These are phyloP conservation scores for Globisporangium perplexum DNA, from an alignment of 352 stramenopile species.

Conservation along the genomic window DNA sequence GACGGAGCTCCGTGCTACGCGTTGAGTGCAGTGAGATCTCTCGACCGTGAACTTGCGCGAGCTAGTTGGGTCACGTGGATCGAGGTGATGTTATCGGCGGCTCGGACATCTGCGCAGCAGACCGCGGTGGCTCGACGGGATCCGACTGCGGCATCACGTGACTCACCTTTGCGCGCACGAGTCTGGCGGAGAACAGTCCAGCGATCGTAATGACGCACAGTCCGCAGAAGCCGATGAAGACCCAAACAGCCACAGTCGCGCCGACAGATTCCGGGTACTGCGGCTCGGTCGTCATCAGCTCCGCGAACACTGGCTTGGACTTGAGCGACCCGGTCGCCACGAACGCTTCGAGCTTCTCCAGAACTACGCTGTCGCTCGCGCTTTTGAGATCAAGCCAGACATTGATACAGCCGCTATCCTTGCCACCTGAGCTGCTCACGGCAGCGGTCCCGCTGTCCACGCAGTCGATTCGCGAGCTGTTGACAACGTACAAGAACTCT, in stretches of 20 bases:
- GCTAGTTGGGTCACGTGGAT: slow-evolving; percentile 1
- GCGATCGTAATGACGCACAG: slow-evolving; percentile 22
- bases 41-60: too few relatives aligned
- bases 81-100: slow-evolving; percentile 3
- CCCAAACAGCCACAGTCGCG: slow-evolving; percentile 48
- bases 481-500: slow-evolving; percentile 50
- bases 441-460: slow-evolving; percentile 17
- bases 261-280: slow-evolving; percentile 35
- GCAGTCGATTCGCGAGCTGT: slow-evolving; percentile 30
- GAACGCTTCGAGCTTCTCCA: slow-evolving; percentile 50
- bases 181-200: slow-evolving; percentile 29
- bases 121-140: neutral
- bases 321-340: slow-evolving; percentile 41
- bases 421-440: too few relatives aligned
- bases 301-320: slow-evolving; percentile 32
- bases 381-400: slow-evolving; percentile 44
- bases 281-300: slow-evolving; percentile 29
- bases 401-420: slow-evolving; percentile 20
- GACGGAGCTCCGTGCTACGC: too few relatives aligned
- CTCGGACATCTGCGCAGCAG: neutral
- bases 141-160: slow-evolving; percentile 34
- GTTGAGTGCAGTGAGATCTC: too few relatives aligned
- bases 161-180: slow-evolving; percentile 29
- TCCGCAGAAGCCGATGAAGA: slow-evolving; percentile 52
- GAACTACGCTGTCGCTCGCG: slow-evolving; percentile 19